phyloP scores from a whole-genome alignment of 2,329 filamentous ascomycete genomes.

The Didymella glomerata region DNA sequence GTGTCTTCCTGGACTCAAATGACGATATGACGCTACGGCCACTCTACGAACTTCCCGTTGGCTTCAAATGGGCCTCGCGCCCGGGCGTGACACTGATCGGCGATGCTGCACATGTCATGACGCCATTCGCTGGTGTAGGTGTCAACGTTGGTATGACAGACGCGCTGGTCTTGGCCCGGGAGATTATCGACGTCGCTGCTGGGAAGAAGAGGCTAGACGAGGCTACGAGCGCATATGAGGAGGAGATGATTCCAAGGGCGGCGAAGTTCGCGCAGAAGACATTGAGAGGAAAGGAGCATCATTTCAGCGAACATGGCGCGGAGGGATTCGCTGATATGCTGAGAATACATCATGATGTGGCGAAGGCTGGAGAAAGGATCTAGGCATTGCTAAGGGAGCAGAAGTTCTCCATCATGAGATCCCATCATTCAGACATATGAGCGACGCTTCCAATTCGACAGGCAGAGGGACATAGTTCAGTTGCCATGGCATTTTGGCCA shows the following conservation, averaged over 20 bases:
- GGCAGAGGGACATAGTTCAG: too few relatives aligned
- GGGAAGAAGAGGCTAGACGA: conserved; percentile 35
- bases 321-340: conserved; percentile 36
- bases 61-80: conserved; percentile 59
- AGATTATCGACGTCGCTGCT: conserved; percentile 29
- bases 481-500: too few relatives aligned
- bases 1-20: conserved; percentile 31
- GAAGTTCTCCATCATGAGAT: too few relatives aligned
- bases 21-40: conserved; percentile 35
- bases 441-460: too few relatives aligned
- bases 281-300: conserved; percentile 29
- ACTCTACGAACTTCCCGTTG: conserved; percentile 64
- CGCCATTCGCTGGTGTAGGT: conserved; percentile 66
- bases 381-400: too few relatives aligned
- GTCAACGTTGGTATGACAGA: conserved; percentile 67
- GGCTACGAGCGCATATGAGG: conserved; percentile 34
- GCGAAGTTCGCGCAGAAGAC: conserved; percentile 31
- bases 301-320: conserved; percentile 33
- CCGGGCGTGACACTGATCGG: conserved; percentile 64
- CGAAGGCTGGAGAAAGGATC: background rate
- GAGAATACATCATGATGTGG: conserved; percentile 15
- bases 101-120: conserved; percentile 69
- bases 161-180: conserved; percentile 57
- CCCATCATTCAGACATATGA: too few relatives aligned
- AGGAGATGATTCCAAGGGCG: conserved; percentile 39